A percentile compares a stretch with the other conserved stretches of the same genome.
phyloP scores from a whole-genome alignment of 805 yeast genomes.

The Citeromyces matritensis region DNA sequence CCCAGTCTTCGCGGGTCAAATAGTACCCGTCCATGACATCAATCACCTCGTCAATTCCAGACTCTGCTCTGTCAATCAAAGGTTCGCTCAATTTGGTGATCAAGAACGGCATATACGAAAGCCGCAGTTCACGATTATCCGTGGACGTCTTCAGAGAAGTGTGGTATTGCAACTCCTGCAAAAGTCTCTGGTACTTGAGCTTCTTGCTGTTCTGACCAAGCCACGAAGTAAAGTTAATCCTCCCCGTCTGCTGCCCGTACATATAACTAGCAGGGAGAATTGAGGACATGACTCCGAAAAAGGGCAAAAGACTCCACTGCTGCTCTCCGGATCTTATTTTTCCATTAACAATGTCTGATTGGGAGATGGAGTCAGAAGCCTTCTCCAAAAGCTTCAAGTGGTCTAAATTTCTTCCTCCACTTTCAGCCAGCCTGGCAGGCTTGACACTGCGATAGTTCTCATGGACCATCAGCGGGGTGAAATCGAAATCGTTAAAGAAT shows the following conservation, averaged over 20 bases:
- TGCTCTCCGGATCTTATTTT: slow-evolving; percentile 84
- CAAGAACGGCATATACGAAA: slow-evolving; percentile 60
- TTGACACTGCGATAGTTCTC: slow-evolving; percentile 71
- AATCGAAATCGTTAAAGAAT: slow-evolving; percentile 88
- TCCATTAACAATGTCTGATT: slow-evolving; percentile 68
- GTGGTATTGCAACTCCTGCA: slow-evolving; percentile 84
- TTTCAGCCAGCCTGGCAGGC: slow-evolving; percentile 23
- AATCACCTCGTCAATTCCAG: slow-evolving; percentile 53
- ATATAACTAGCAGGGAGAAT: slow-evolving; percentile 66
- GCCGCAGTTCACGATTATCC: slow-evolving; percentile 56
- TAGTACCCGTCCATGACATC: slow-evolving; percentile 73
- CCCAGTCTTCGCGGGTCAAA: slow-evolving; percentile 88
- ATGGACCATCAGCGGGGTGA: slow-evolving; percentile 91
- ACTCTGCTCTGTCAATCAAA: slow-evolving; percentile 35
- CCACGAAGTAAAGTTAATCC: slow-evolving; percentile 75
- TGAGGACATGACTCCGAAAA: slow-evolving; percentile 78
- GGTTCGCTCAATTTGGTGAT: slow-evolving; percentile 45
- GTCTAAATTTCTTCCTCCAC: slow-evolving; percentile 18
- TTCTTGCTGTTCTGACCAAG: slow-evolving; percentile 82
- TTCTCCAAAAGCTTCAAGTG: slow-evolving; percentile 50
- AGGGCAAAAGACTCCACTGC: slow-evolving; percentile 86
- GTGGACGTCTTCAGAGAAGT: slow-evolving; percentile 70
- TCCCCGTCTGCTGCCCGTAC: slow-evolving; percentile 53
- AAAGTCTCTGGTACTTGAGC: slow-evolving; percentile 59
- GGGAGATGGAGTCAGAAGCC: slow-evolving; percentile 83